Evolutionary conservation across 805 yeast genomes (phyloP), one percentile per base, ranked within the genome.

Genomic region (Monosporozyma aerobia): DNA sequence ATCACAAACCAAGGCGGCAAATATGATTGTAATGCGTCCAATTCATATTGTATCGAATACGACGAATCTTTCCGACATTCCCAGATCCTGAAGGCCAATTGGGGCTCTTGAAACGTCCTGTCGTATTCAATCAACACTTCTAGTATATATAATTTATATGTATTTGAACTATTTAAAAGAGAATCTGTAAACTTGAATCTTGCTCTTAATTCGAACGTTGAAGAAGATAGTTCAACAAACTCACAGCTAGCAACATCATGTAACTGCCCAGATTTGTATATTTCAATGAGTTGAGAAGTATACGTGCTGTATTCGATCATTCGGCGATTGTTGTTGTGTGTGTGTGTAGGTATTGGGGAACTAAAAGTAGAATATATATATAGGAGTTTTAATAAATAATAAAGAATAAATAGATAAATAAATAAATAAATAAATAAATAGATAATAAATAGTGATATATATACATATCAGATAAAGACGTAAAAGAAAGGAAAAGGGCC

Each of bases 41-140:
- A 6, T 19, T 40, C 27, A 13, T 40, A 40, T 3, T 55, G 32
- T 47, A 30, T 40, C 37, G 37, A 13, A 11, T 30, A 11, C 16
- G 49, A 33, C 40, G 14, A 14, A 5, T 5, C 39, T 14, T 40
- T 22, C 1, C 11, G 5, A 2, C 8, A 35, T 9, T 16, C 35
- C 65, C 65, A 61, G 14, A 61, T 29, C 44, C 59, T 50, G 35
- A 63, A 51, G 3, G 51, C 53, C 7, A 63, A 44, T 13, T 51
- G 50, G 9, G 69, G 69, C 39, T 62, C 68, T 29, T 53, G 60
- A 46, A 59, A 65, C 19, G 59, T 47, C 2, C 45, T 32, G 5
- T 58, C 52, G 53, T 63, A 63, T 16, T 44, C 29, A 22, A 64
- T 56, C 32, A 54, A 51, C 7, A 63, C 37, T 44, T 61, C 63